Percentiles rank a stretch among this genome's conserved stretches.
Evolutionary conservation across 139 green algal genomes (phyloP).

Genomic region (Tetratostichococcus sp.): DNA sequence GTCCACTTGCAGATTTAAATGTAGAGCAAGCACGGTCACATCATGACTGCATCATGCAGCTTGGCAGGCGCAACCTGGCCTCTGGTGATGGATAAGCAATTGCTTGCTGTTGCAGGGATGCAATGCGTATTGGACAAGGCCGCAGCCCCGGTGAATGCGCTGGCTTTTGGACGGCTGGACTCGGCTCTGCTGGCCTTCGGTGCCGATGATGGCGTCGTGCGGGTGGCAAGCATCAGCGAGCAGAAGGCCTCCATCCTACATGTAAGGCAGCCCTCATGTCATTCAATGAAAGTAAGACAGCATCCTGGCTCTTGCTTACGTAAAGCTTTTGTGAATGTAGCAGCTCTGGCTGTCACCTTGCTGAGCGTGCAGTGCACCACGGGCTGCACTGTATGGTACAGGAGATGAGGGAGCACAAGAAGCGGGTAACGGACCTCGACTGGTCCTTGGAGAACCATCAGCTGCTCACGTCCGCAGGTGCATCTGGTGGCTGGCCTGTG

Average conservation of each 20-base stretch:
- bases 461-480: conserved; percentile 17
- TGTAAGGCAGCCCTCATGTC: too few species aligned
- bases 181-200: neutral
- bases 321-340: too few species aligned
- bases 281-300: too few species aligned
- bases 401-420: conserved; percentile 16
- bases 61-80: too few species aligned
- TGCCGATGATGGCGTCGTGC: neutral
- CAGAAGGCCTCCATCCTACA: neutral
- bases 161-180: neutral
- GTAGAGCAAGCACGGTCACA: neutral
- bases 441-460: conserved; percentile 28
- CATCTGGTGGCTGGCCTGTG: conserved; percentile 4
- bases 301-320: too few species aligned
- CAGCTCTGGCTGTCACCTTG: too few species aligned
- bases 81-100: too few species aligned
- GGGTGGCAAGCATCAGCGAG: neutral
- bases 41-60: too few species aligned
- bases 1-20: too few species aligned
- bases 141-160: neutral
- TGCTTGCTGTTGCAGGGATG: neutral
- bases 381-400: neutral
- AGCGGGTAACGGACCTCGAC: conserved; percentile 23
- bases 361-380: too few species aligned
- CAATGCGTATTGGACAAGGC: neutral